Evolutionary conservation across 192 early-diverging fungal genomes (phyloP).

Genomic region (Rhizophagus sp.): DNA sequence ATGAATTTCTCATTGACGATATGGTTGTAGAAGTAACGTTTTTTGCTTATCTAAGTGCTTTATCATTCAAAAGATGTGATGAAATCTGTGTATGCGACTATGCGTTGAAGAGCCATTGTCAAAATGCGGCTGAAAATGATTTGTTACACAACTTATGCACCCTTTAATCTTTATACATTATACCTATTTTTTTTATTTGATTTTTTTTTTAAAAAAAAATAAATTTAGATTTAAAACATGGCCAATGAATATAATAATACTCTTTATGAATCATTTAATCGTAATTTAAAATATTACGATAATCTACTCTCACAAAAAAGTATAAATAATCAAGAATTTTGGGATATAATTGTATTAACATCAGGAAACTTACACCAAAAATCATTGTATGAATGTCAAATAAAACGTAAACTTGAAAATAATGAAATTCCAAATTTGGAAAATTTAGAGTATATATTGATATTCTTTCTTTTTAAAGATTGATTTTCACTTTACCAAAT

Average conservation of each 20-base stretch:
- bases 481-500: background rate
- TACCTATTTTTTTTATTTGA: no score
- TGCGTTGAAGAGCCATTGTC: no score
- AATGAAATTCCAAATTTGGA: background rate
- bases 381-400: slow-evolving; percentile 25
- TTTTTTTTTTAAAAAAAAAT: no score
- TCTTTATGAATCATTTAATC: background rate
- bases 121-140: no score
- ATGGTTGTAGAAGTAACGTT: no score
- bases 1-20: no score
- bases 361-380: slow-evolving; percentile 40
- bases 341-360: slow-evolving; percentile 45
- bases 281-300: background rate
- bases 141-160: no score
- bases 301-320: background rate
- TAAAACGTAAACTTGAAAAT: background rate
- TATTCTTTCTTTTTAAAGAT: background rate
- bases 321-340: slow-evolving; percentile 29
- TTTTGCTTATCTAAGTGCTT: no score
- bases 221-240: no score
- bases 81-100: no score
- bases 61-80: no score
- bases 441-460: background rate
- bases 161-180: no score
- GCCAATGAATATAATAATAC: background rate